Evolutionary conservation across 192 early-diverging fungal species (phyloP), one percentile per base, ranked within the genome.

Genomic region (Gigaspora rosea): DNA sequence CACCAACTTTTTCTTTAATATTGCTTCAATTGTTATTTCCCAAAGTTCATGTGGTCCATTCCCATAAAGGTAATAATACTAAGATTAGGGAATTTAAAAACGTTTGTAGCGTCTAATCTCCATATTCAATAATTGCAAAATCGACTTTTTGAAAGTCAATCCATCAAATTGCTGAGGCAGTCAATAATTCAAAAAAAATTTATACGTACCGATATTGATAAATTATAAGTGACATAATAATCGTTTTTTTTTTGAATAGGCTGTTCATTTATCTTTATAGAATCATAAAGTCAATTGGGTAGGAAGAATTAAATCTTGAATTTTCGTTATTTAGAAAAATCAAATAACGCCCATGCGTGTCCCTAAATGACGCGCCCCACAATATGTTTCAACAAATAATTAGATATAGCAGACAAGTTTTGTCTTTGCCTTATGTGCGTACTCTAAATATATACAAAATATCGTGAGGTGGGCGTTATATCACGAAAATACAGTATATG

Each of bases 291-390:
- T 95, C 90, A 49, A 95, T 85, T 59, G 98, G 82, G 78, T 99
- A 96, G 2, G 97, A 96, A 6, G 95, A 96, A 35, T 95, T 96
- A 80, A 90, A 99, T 48, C 96, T 85, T 20, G 96, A n/a, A n/a
- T n/a, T n/a, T n/a, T n/a, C n/a, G n/a, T n/a, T n/a, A n/a, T n/a
- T n/a, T n/a, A n/a, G n/a, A n/a, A n/a, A n/a, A n/a, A n/a, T n/a
- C n/a, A n/a, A n/a, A n/a, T n/a, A n/a, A n/a, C n/a, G n/a, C n/a
- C n/a, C n/a, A n/a, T n/a, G n/a, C n/a, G n/a, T n/a, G n/a, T n/a
- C n/a, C n/a, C n/a, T n/a, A n/a, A n/a, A n/a, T n/a, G n/a, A n/a
- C n/a, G n/a, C n/a, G n/a, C n/a, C n/a, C n/a, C n/a, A n/a, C n/a
- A n/a, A n/a, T n/a, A n/a, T n/a, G n/a, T n/a, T n/a, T n/a, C n/a